phyloP scores from a whole-genome alignment of 2,329 filamentous ascomycete species.

The Pseudogymnoascus sp. region DNA sequence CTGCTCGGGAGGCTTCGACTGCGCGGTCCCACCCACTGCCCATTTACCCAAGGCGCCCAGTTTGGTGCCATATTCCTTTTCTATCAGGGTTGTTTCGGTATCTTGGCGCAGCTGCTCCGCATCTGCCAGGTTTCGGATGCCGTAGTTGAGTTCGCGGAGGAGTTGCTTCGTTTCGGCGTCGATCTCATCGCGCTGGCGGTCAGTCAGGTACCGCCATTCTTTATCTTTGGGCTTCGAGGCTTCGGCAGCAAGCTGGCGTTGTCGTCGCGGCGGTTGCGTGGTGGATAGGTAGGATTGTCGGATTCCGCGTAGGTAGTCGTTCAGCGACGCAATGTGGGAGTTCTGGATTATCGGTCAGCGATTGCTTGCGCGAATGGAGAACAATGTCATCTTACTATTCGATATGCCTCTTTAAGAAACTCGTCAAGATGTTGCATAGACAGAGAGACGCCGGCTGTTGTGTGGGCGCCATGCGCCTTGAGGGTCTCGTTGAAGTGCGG shows the following conservation, averaged over 20 bases:
- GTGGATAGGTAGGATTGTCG: slow-evolving; percentile 88
- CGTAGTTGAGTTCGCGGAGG: slow-evolving; percentile 75
- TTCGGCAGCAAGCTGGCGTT: slow-evolving; percentile 15
- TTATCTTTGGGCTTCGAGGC: slow-evolving; percentile 20
- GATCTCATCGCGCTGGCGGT: slow-evolving; percentile 76
- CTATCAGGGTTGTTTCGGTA: slow-evolving; percentile 62
- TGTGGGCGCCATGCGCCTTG: slow-evolving; percentile 47
- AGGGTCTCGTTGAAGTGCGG: slow-evolving; percentile 62
- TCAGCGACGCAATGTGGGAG: slow-evolving; percentile 72
- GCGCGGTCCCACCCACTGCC: slow-evolving; percentile 58
- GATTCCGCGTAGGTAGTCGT: slow-evolving; percentile 71
- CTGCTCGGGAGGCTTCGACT: slow-evolving; percentile 58
- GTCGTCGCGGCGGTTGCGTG: slow-evolving; percentile 51
- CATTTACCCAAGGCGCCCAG: slow-evolving; percentile 58
- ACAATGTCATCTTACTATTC: slow-evolving; percentile 58
- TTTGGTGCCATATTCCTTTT: slow-evolving; percentile 59
- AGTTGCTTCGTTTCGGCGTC: slow-evolving; percentile 81
- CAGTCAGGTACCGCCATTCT: slow-evolving; percentile 48
- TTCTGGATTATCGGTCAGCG: slow-evolving; percentile 49
- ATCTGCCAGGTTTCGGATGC: slow-evolving; percentile 71
- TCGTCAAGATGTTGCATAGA: slow-evolving; percentile 58
- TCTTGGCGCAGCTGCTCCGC: slow-evolving; percentile 76
- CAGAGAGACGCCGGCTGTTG: slow-evolving; percentile 31
- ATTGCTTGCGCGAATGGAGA: slow-evolving; percentile 14
- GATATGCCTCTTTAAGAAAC: slow-evolving; percentile 89